Evolutionary conservation across 352 stramenopile species (phyloP), one percentile per base, ranked within the genome.

Genomic region (Phytopythium sindhum): DNA sequence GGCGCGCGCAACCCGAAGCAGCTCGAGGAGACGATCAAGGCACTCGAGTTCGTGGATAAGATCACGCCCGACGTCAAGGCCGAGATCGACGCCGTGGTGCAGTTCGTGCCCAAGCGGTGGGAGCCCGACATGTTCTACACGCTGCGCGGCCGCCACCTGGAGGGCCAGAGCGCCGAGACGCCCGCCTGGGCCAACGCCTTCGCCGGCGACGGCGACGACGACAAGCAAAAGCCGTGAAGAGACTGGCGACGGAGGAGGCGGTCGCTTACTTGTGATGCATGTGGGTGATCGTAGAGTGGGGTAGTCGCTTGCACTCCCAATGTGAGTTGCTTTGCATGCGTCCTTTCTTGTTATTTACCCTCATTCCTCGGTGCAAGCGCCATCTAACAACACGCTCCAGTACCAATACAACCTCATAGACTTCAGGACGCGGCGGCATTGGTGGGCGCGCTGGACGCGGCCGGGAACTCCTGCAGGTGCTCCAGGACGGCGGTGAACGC

Each of bases 21-120:
- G 51, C 52, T 89, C n/a, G 73, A 89, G 33, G 79, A 89, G 41
- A 89, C 88, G 44, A 37, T 89, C 29, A 55, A 71, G 28, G 68
- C 80, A 0, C 68, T 88, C 26, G 31, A 51, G 37, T 69, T 84
- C 35, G 63, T 77, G 54, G 62, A 72, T 44, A 81, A 83, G 69
- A 68, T 89, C 42, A 88, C 76, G 2, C 70, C 78, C 24, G 67
- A 89, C 52, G 66, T 81, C 54, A 88, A 88, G 77, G 60, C 24
- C 31, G 66, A 75, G 39, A 87, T 89, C 44, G 72, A 88, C 54
- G 61, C 81, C 15, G 79, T 83, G 21, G 66, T 75, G 56, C 60
- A 73, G 59, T 70, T 72, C 59, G 63, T 70, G 58, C 35, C 66
- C 39, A 50, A 26, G 44, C 44, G 3, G 1, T 50, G 44, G 44